Percentiles rank a stretch among this genome's conserved stretches.
Conservation (phyloP, 1,284 basidiomycete species). For the Cryptococcus sp. region DNA sequence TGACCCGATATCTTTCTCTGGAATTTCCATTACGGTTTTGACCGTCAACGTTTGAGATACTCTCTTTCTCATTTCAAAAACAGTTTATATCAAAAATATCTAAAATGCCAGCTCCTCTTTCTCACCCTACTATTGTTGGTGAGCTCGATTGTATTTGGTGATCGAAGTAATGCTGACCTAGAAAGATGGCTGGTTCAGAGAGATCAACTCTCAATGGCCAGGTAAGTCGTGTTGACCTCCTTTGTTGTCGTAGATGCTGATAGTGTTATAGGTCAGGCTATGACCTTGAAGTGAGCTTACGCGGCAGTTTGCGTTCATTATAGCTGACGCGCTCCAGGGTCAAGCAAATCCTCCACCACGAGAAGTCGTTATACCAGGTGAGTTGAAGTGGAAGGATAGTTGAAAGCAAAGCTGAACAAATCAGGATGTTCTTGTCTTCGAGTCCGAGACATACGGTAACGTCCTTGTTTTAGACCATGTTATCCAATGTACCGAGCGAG, state of each 20-base stretch:
- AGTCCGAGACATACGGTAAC: slow-evolving; percentile 91
- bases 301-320: neutral
- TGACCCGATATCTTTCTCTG: too few species aligned
- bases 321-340: slow-evolving; percentile 51
- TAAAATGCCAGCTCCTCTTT: slow-evolving; percentile 4
- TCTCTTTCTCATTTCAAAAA: too few species aligned
- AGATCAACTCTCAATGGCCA: slow-evolving; percentile 96
- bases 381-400: slow-evolving; percentile 8
- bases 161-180: neutral
- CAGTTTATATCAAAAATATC: too few species aligned
- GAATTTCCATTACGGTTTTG: too few species aligned
- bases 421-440: slow-evolving; percentile 93
- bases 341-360: slow-evolving; percentile 89
- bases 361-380: slow-evolving; percentile 73
- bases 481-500: slow-evolving; percentile 94
- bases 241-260: slow-evolving; percentile 13
- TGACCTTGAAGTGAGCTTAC: slow-evolving; percentile 68
- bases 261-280: slow-evolving; percentile 62
- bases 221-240: slow-evolving; percentile 49
- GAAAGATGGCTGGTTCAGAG: slow-evolving; percentile 94
- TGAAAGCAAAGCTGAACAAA: neutral
- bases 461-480: slow-evolving; percentile 94
- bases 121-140: slow-evolving; percentile 44
- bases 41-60: too few species aligned
- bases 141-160: slow-evolving; percentile 4